phyloP scores from a whole-genome alignment of 2,329 filamentous ascomycete genomes.

The Pyrenophora teres region DNA sequence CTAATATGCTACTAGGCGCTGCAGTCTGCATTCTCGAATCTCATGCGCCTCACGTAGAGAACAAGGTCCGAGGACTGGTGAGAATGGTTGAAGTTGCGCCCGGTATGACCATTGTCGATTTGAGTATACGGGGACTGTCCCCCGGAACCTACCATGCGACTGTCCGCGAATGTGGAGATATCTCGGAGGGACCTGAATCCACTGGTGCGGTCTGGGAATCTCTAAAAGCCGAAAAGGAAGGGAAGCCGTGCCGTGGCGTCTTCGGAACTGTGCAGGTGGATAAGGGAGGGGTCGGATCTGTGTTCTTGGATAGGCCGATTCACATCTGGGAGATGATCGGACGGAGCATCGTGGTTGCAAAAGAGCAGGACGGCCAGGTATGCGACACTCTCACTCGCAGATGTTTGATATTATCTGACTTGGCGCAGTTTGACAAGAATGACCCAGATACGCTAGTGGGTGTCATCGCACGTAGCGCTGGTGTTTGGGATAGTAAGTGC shows the following conservation, averaged over 20 bases:
- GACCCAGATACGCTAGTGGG: slow-evolving; percentile 87
- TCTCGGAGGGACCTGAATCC: slow-evolving; percentile 79
- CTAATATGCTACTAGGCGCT: slow-evolving; percentile 58
- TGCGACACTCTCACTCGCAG: slow-evolving; percentile 7
- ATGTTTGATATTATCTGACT: slow-evolving; percentile 52
- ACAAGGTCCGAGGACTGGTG: slow-evolving; percentile 81
- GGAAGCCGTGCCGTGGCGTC: slow-evolving; percentile 60
- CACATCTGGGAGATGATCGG: slow-evolving; percentile 97
- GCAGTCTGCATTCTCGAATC: slow-evolving; percentile 97
- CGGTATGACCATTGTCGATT: slow-evolving; percentile 79
- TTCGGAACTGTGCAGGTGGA: slow-evolving; percentile 79
- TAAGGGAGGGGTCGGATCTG: slow-evolving; percentile 73
- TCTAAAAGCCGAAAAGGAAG: slow-evolving; percentile 51
- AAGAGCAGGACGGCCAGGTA: slow-evolving; percentile 61
- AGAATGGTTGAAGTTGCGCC: slow-evolving; percentile 91
- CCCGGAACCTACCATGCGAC: slow-evolving; percentile 83
- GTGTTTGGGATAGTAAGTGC: slow-evolving; percentile 77
- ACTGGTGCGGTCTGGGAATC: slow-evolving; percentile 82
- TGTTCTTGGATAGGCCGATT: slow-evolving; percentile 80
- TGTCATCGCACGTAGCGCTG: slow-evolving; percentile 91
- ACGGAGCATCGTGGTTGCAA: slow-evolving; percentile 84
- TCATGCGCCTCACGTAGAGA: slow-evolving; percentile 62
- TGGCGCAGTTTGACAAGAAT: slow-evolving; percentile 55
- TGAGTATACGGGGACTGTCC: slow-evolving; percentile 80
- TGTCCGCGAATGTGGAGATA: slow-evolving; percentile 83